phyloP scores from a whole-genome alignment of 805 yeast genomes.

The Schwanniomyces sp. region DNA sequence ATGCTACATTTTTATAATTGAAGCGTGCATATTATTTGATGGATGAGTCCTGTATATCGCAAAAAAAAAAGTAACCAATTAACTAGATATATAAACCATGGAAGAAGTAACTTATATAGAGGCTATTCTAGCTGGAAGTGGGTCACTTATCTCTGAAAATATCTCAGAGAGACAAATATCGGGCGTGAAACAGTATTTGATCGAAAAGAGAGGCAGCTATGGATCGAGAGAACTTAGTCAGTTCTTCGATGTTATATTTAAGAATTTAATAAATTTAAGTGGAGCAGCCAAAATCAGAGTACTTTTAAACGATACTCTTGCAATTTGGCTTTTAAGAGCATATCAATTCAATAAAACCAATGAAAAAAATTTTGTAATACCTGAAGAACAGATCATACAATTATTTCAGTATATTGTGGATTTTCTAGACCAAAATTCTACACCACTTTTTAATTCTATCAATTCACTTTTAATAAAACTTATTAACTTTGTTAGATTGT shows the following conservation, averaged over 20 bases:
- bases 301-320: constrained; percentile 54
- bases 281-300: constrained; percentile 24
- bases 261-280: not conserved
- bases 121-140: not conserved
- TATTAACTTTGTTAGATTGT: constrained; percentile 34
- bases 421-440: constrained; percentile 69
- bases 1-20: no score
- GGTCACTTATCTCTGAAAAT: not conserved
- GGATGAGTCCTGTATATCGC: not conserved
- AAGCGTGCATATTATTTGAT: not conserved
- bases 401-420: constrained; percentile 56
- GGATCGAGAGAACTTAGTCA: not conserved
- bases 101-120: not conserved
- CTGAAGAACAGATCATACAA: not conserved
- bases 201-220: not conserved
- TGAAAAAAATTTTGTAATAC: not conserved
- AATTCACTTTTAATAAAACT: constrained; percentile 59
- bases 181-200: not conserved
- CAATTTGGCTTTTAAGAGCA: constrained; percentile 65
- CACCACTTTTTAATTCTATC: constrained; percentile 69
- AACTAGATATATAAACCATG: not conserved
- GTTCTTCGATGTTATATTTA: not conserved
- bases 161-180: not conserved
- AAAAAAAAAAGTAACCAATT: not conserved
- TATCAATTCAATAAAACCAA: constrained; percentile 30